phyloP scores from a whole-genome alignment of 2,329 filamentous ascomycete species.

The Aschersonia sp. region DNA sequence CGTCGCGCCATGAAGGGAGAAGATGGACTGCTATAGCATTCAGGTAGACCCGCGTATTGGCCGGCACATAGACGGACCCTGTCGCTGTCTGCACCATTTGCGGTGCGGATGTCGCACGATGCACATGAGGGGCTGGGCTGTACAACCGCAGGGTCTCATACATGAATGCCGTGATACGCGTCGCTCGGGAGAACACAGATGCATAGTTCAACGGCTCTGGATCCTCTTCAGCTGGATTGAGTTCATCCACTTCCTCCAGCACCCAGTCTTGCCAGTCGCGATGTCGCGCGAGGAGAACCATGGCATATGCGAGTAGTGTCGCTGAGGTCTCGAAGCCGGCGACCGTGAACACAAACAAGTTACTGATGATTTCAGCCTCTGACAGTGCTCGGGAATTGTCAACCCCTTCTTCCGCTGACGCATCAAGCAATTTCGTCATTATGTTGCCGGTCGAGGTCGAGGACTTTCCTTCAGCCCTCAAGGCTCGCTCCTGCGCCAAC shows the following conservation, averaged over 20 bases:
- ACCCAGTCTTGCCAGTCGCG: conserved; percentile 38
- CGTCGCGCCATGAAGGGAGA: conserved; percentile 1
- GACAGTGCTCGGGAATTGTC: conserved; percentile 2
- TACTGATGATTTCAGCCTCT: conserved; percentile 12
- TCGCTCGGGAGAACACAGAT: conserved; percentile 24
- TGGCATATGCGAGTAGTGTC: conserved; percentile 31
- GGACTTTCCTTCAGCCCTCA: background rate
- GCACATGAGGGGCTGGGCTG: background rate
- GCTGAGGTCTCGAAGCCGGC: conserved; percentile 35
- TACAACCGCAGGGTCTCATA: conserved; percentile 1
- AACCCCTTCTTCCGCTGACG: background rate
- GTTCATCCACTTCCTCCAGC: conserved; percentile 27
- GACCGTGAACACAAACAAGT: conserved; percentile 29
- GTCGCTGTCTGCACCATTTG: background rate
- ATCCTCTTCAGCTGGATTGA: conserved; percentile 6
- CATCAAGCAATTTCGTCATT: background rate
- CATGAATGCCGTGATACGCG: conserved; percentile 5
- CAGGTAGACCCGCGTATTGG: background rate
- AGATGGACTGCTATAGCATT: conserved; percentile 1
- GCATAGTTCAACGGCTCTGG: conserved; percentile 23
- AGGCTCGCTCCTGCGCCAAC: background rate
- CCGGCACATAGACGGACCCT: background rate
- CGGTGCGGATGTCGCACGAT: background rate
- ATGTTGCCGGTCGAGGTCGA: background rate
- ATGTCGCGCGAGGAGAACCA: conserved; percentile 29